These are phyloP conservation scores for Pleurotus tuber-regium DNA, from an alignment of 768 basidiomycete species.

Conservation along the genomic window DNA sequence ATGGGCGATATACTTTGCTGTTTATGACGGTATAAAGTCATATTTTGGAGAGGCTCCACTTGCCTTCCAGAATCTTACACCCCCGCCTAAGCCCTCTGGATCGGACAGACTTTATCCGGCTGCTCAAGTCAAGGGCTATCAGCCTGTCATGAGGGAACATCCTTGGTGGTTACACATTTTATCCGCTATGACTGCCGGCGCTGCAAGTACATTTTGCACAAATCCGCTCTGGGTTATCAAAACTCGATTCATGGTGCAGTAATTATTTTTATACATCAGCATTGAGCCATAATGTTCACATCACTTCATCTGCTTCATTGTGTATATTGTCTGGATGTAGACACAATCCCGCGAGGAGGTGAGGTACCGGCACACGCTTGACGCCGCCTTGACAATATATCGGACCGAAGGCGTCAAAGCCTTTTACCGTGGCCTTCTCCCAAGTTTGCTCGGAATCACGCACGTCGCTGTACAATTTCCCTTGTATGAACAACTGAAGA, in stretches of 20 bases:
- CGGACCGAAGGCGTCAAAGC: slow-evolving; percentile 81
- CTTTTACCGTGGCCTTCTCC: slow-evolving; percentile 92
- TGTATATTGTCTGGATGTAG: too few species aligned
- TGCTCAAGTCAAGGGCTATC: slow-evolving; percentile 83
- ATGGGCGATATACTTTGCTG: slow-evolving; percentile 98
- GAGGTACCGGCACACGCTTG: slow-evolving; percentile 85
- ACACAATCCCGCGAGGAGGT: slow-evolving; percentile 80
- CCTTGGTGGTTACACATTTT: slow-evolving; percentile 87
- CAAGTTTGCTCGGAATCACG: slow-evolving; percentile 88
- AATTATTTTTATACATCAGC: slow-evolving; percentile 8
- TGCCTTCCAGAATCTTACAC: slow-evolving; percentile 17
- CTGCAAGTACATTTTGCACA: slow-evolving; percentile 88
- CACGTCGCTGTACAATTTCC: slow-evolving; percentile 99
- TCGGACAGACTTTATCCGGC: slow-evolving; percentile 76
- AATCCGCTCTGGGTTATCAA: slow-evolving; percentile 99
- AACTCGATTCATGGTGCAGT: slow-evolving; percentile 92
- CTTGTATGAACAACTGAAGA: slow-evolving; percentile 89
- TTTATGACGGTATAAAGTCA: slow-evolving; percentile 94
- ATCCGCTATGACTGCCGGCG: slow-evolving; percentile 96
- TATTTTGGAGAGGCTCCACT: slow-evolving; percentile 68
- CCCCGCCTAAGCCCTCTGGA: slow-evolving; percentile 17
- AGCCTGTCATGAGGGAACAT: slow-evolving; percentile 76
- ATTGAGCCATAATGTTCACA: slow-evolving; percentile 6
- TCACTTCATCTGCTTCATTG: slow-evolving; percentile 14
- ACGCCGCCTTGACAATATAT: slow-evolving; percentile 89